Evolutionary conservation across 2,329 filamentous ascomycete species (phyloP), one percentile per base, ranked within the genome.

Genomic region (Coniochaeta sp.): DNA sequence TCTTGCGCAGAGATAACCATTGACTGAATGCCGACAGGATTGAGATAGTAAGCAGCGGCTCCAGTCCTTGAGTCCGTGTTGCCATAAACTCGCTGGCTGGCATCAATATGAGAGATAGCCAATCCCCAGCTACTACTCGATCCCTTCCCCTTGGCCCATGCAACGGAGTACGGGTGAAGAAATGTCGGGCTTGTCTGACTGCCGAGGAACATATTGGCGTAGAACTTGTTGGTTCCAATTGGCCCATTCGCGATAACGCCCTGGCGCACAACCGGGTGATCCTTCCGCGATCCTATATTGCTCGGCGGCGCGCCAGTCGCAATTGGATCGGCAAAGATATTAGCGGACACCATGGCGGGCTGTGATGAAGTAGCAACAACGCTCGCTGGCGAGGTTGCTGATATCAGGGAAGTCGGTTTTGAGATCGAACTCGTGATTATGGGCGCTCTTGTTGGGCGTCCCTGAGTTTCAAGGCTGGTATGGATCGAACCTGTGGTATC

Each of bases 21-120:
- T 1, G 90, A 91, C 68, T 96, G 89, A 28, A 96, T 89, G 0
- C 89, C 89, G 50, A 95, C 77, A 0, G 93, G 92, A 67, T 91
- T 95, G 69, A 89, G 81, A 66, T 90, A 97, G 70, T 89, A 97
- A 30, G 81, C 76, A 1, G 82, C 80, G 4, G 89, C 87, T 9
- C 81, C 83, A 0, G 82, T 81, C 34, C 79, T 78, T 28, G 73
- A 73, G 57, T 78, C 75, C 62, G 80, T 79, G 5, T 81, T 77
- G 9, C 90, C 91, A 68, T 83, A 89, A 0, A 87, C 86, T 59
- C 88, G 75, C 71, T 95, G 86, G 40, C 76, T 75, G 1, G 82
- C 76, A 57, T 93, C 88, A 12, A 87, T 80, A 69, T 96, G 91
- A 9, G 88, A 88, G 58, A 96, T 81, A 7, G 85, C 78, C 74